A percentile compares a stretch with the other conserved stretches of the same genome.
Evolutionary conservation across 1,284 basidiomycete genomes (phyloP).

Genomic region (Peniophora sp.): DNA sequence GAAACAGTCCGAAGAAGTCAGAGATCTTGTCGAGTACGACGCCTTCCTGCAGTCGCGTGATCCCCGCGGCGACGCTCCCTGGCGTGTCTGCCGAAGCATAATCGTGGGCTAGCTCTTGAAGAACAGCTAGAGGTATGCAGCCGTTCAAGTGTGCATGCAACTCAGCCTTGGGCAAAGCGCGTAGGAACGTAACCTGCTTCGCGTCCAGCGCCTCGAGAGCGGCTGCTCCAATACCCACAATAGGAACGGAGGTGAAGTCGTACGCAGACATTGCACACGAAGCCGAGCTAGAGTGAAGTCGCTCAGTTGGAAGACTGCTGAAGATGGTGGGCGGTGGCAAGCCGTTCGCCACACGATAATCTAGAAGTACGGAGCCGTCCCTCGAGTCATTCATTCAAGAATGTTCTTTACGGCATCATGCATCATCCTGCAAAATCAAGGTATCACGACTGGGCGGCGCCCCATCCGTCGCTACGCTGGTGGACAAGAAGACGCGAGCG

Average conservation of each 20-base stretch:
- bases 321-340: too few species aligned
- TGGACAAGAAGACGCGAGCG: too few species aligned
- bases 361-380: too few species aligned
- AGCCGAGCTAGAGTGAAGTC: neutral
- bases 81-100: slow-evolving; percentile 17
- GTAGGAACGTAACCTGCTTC: slow-evolving; percentile 49
- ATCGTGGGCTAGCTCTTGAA: slow-evolving; percentile 57
- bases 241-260: neutral
- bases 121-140: slow-evolving; percentile 61
- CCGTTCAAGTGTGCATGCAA: slow-evolving; percentile 80
- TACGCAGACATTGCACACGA: neutral
- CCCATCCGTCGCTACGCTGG: too few species aligned
- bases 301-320: neutral
- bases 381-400: too few species aligned
- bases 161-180: slow-evolving; percentile 66
- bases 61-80: slow-evolving; percentile 30
- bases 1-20: slow-evolving; percentile 72
- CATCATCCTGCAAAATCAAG: too few species aligned
- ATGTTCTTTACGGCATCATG: too few species aligned
- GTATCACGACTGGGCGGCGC: too few species aligned
- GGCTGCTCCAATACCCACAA: neutral
- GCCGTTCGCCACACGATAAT: too few species aligned
- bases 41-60: slow-evolving; percentile 44
- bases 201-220: slow-evolving; percentile 47
- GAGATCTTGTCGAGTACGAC: slow-evolving; percentile 44